Evolutionary conservation across 192 early-diverging fungal genomes (phyloP), one percentile per base, ranked within the genome.

Genomic region (Rhizophagus prolifer): DNA sequence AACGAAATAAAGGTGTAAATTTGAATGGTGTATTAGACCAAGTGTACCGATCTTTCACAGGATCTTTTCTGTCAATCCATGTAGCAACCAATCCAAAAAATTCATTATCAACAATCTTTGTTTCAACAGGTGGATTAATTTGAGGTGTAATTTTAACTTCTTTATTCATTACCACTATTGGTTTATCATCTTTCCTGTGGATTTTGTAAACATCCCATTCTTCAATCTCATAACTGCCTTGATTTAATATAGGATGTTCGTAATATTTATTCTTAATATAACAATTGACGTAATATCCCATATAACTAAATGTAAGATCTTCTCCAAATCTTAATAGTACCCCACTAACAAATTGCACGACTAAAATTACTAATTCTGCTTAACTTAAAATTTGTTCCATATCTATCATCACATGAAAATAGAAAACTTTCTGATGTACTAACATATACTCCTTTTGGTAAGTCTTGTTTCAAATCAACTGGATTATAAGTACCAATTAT

Each of bases 1-100:
- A 46, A 44, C 67, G 67, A 69, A 69, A 69, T 69, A 69, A 36
- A 44, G 67, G 67, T 1, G 38, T 69, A 46, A 69, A 69, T 69
- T 46, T 19, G 41, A 69, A 69, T 25, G 67, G 67, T 13, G 23
- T 69, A 23, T 69, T 46, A 23, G 67, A 69, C 7, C n/a, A 10
- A 69, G 34, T 16, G 38, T 69, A 69, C 12, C 13, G 66, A 44
- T 8, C 66, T 69, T 69, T 44, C 31, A 36, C 6, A 21, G 67
- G 38, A 25, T 69, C 67, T 26, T 69, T 69, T 38, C 16, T 44
- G 34, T 69, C 41, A 41, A 69, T 69, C 67, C 67, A 69, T 69
- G 67, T 69, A 21, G 67, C 28, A 9, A 69, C 44, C 14, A 46
- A 41, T 69, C n/a, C 31, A 69, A 69, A 44, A 46, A 69, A 69